Base-by-base conservation (phyloP, 1,284 basidiomycete genomes). In the Puccinia novopanici region DNA sequence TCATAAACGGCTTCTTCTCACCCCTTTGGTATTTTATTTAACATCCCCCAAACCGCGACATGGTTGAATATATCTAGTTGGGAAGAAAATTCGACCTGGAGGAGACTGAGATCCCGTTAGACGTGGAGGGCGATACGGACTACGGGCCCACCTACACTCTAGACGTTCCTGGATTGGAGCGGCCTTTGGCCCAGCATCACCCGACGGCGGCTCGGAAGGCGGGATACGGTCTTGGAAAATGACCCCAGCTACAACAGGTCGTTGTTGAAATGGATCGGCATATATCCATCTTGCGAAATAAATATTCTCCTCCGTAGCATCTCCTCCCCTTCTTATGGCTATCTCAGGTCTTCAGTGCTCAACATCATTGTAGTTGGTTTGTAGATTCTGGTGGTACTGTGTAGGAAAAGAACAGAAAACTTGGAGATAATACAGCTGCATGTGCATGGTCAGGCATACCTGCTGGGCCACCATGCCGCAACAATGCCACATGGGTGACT, bases 91-190 rank as follows among this genome's bases (percentile, higher is more conserved):
- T 75, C 13, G 57, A 61, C 52, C 52, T 75, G 42, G 50, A 72
- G 48, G 48, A 71, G 42, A 54, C 57, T 19, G 73, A 61, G 42
- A 75, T 75, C 48, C 73, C 73, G 57, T 63, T 75, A 22, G 48
- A 61, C 13, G 57, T 75, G 34, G 30, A 75, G 34, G 42, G 48
- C 10, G 57, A 63, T 40, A 42, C 34, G 12, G 57, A 59, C 30
- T 75, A 75, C 63, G 73, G 57, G 22, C 73, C 73, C 3, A 63
- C 40, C 13, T 75, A 63, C 40, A 63, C 73, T 10, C 40, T 75
- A 63, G 73, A 75, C 37, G 57, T 75, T 9, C 57, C 73, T 50
- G 45, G 57, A 13, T 30, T 75, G 48, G 57, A 75, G 30, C 34
- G 52, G 27, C 6, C 52, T 40, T 10, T 24, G 13, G n/a, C 2